Evolutionary conservation across 1,284 basidiomycete species (phyloP).

Genomic region (Cerioporus squamosus): DNA sequence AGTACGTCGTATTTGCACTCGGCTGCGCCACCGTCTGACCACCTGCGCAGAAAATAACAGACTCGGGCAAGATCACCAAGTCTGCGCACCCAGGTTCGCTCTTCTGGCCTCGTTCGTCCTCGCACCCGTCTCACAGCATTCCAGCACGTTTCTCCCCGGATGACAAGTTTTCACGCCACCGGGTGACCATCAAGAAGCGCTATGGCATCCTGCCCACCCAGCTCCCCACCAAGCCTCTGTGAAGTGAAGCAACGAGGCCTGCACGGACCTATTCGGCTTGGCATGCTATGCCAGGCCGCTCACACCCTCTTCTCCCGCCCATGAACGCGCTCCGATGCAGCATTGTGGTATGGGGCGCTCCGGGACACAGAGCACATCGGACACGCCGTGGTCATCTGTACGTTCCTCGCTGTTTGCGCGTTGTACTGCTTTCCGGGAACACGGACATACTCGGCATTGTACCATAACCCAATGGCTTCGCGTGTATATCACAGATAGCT

Average conservation of each 20-base stretch:
- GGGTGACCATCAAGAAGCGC: constrained; percentile 94
- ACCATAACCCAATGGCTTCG: neutral
- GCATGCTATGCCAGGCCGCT: neutral
- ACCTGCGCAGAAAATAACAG: constrained; percentile 74
- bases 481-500: neutral
- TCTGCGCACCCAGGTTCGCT: constrained; percentile 90
- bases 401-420: neutral
- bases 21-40: constrained; percentile 3
- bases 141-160: constrained; percentile 96
- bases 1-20: constrained; percentile 47
- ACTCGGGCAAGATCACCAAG: constrained; percentile 83
- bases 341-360: neutral
- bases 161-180: constrained; percentile 96
- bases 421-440: neutral
- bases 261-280: neutral
- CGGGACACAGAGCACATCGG: neutral
- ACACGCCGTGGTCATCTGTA: neutral
- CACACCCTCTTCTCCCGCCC: neutral
- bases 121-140: constrained; percentile 6
- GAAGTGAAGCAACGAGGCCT: constrained; percentile 22
- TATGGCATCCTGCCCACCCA: constrained; percentile 87
- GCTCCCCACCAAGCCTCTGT: constrained; percentile 87
- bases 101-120: neutral
- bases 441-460: neutral
- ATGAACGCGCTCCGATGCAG: neutral